A percentile compares a stretch with the other conserved stretches of the same genome.
phyloP scores from a whole-genome alignment of 805 yeast species.

The Ogataea angusta region DNA sequence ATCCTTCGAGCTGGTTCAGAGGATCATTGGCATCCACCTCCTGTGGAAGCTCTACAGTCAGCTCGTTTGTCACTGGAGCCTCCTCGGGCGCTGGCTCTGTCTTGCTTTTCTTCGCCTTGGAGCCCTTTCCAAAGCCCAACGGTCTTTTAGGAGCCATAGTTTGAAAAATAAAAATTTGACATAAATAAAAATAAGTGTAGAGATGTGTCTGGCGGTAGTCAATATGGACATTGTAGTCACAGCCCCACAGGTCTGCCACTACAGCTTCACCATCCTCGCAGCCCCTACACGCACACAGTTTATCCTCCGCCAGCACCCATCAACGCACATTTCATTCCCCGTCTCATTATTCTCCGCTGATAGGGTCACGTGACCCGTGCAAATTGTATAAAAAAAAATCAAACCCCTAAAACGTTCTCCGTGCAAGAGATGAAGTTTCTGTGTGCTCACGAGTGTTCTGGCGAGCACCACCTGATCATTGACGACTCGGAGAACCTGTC shows the following conservation, averaged over 20 bases:
- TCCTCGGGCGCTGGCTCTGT: slow-evolving; percentile 25
- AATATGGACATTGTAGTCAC: too few species aligned
- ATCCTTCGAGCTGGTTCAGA: slow-evolving; percentile 66
- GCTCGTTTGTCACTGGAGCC: slow-evolving; percentile 30
- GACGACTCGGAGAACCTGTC: slow-evolving; percentile 42
- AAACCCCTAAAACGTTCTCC: background rate
- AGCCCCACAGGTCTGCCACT: background rate
- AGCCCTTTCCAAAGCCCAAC: slow-evolving; percentile 58
- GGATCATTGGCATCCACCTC: slow-evolving; percentile 76
- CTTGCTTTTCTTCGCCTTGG: slow-evolving; percentile 42
- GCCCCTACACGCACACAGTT: background rate
- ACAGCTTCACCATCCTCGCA: too few species aligned
- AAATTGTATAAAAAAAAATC: slow-evolving; percentile 3
- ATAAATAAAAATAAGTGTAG: slow-evolving; percentile 3
- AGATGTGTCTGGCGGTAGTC: background rate
- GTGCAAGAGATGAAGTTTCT: slow-evolving; percentile 27
- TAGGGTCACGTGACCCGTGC: slow-evolving; percentile 9
- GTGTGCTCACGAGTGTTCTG: slow-evolving; percentile 42
- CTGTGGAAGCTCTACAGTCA: slow-evolving; percentile 66
- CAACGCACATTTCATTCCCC: background rate
- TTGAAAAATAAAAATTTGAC: slow-evolving; percentile 14
- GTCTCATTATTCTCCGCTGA: slow-evolving; percentile 6
- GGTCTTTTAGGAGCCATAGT: slow-evolving; percentile 60
- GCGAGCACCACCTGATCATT: slow-evolving; percentile 55
- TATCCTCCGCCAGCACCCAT: background rate